A percentile compares a stretch with the other conserved stretches of the same genome.
phyloP scores from a whole-genome alignment of 2,329 filamentous ascomycete species.

The Microascus cirrosus region DNA sequence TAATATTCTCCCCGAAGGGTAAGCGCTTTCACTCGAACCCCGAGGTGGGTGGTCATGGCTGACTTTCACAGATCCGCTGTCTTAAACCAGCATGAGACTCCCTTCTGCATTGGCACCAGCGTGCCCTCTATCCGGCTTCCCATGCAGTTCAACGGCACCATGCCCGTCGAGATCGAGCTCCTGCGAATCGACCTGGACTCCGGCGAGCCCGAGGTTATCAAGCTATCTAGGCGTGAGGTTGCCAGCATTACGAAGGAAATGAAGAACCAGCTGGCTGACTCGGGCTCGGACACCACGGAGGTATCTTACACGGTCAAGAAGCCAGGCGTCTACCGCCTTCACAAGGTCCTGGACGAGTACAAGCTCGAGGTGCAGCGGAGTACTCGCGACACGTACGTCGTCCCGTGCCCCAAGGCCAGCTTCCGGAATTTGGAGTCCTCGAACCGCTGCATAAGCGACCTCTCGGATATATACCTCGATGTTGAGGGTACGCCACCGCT shows the following conservation, averaged over 20 bases:
- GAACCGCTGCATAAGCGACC: conserved; percentile 72
- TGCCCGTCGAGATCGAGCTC: conserved; percentile 82
- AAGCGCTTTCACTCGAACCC: conserved; percentile 13
- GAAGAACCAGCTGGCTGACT: conserved; percentile 54
- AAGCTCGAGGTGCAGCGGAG: conserved; percentile 82
- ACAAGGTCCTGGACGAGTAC: conserved; percentile 81
- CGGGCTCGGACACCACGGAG: conserved; percentile 47
- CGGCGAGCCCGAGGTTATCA: conserved; percentile 68
- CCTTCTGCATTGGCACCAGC: conserved; percentile 67
- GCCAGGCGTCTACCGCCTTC: conserved; percentile 75
- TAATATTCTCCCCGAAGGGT: conserved; percentile 92
- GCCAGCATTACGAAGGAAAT: conserved; percentile 61
- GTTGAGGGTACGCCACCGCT: conserved; percentile 84
- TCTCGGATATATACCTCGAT: conserved; percentile 75
- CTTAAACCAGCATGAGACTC: conserved; percentile 68
- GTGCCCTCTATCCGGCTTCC: conserved; percentile 57
- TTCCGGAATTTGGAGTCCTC: conserved; percentile 52
- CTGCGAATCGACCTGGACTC: conserved; percentile 76
- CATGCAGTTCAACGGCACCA: conserved; percentile 87
- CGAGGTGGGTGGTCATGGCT: background rate
- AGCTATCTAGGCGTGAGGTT: conserved; percentile 62
- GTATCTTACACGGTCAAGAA: conserved; percentile 72
- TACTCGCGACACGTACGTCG: conserved; percentile 69
- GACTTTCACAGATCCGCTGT: conserved; percentile 54
- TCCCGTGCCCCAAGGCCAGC: conserved; percentile 70